Conservation (phyloP, 176 grass and related monocot genomes). For the Typha latifolia region DNA sequence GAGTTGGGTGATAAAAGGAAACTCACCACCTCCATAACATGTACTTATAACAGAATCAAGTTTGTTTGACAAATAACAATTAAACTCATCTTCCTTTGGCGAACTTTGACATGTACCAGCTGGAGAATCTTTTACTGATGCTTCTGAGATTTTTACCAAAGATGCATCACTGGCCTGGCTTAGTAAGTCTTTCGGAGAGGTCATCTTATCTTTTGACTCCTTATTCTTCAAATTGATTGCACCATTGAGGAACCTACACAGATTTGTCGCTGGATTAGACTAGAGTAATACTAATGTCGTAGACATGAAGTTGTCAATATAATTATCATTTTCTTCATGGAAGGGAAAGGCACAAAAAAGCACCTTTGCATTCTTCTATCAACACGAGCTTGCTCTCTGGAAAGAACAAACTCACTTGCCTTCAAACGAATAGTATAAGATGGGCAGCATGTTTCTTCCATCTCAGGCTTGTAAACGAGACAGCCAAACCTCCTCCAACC, state of each 20-base stretch:
- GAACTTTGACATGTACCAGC: constrained; percentile 29
- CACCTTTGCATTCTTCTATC: constrained; percentile 94
- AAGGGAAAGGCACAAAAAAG: constrained; percentile 1
- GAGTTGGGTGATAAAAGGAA: constrained; percentile 31
- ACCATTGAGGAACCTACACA: constrained; percentile 62
- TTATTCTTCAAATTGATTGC: constrained; percentile 17
- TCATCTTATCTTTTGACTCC: constrained; percentile 29
- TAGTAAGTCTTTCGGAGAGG: constrained; percentile 25
- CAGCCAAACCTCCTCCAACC: constrained; percentile 93
- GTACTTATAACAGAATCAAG: constrained; percentile 42
- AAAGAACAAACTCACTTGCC: constrained; percentile 65
- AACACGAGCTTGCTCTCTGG: constrained; percentile 80
- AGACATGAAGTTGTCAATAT: background rate
- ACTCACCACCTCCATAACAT: constrained; percentile 41
- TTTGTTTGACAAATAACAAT: constrained; percentile 45
- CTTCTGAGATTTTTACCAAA: constrained; percentile 27
- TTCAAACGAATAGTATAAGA: constrained; percentile 94
- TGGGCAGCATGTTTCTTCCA: constrained; percentile 88
- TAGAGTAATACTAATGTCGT: background rate
- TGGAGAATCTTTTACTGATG: constrained; percentile 39
- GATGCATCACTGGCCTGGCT: constrained; percentile 37
- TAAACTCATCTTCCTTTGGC: constrained; percentile 44
- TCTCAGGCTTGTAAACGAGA: constrained; percentile 95
- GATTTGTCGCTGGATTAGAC: background rate
- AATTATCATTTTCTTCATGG: constrained; percentile 6